phyloP scores from a whole-genome alignment of 306 rosid genomes.

The Nissolia schottii region DNA sequence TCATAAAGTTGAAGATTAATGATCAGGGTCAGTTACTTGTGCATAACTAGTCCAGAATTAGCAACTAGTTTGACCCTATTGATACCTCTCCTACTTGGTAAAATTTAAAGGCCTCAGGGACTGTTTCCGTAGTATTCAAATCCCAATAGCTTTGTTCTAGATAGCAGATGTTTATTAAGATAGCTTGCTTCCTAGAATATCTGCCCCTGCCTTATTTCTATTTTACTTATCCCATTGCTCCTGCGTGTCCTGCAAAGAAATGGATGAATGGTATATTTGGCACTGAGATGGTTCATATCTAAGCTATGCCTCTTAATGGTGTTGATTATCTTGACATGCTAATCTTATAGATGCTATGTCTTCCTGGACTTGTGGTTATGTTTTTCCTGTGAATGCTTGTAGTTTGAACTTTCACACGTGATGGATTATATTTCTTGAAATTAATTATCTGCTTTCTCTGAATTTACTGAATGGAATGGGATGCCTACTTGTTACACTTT shows the following conservation, averaged over 20 bases:
- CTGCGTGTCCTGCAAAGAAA: neutral
- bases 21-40: neutral
- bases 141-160: neutral
- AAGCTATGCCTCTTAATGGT: neutral
- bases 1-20: neutral
- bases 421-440: conserved; percentile 10
- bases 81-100: neutral
- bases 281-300: neutral
- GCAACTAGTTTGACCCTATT: neutral
- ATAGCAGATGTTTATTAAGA: neutral
- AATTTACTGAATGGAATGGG: neutral
- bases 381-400: neutral
- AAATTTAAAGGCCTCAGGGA: neutral
- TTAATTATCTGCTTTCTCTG: neutral
- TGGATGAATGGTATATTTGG: neutral
- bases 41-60: conserved; percentile 9
- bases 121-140: neutral
- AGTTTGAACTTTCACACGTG: neutral
- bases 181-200: neutral
- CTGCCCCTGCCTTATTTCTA: neutral
- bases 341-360: neutral
- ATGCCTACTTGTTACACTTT: neutral
- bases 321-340: neutral
- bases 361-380: neutral
- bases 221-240: neutral